Conservation (phyloP, 2,329 filamentous ascomycete species). For the Fusarium globosum region DNA sequence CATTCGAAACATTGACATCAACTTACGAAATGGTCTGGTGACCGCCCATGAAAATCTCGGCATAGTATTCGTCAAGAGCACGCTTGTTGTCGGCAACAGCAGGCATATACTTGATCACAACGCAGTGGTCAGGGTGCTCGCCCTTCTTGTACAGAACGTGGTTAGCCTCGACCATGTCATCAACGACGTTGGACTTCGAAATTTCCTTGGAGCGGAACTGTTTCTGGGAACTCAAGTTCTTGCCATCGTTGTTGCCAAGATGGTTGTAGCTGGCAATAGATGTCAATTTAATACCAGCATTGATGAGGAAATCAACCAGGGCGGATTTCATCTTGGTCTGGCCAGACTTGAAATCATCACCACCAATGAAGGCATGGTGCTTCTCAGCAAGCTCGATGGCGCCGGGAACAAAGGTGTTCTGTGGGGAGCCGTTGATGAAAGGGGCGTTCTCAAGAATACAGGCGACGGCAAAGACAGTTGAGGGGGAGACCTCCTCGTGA, state of each 20-base stretch:
- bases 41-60: constrained; percentile 98
- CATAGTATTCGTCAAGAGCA: constrained; percentile 98
- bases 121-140: constrained; percentile 97
- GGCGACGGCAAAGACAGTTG: constrained; percentile 94
- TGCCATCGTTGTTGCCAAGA: constrained; percentile 98
- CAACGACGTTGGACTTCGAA: constrained; percentile 98
- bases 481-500: constrained; percentile 92
- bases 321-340: constrained; percentile 99
- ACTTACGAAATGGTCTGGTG: constrained; percentile 93
- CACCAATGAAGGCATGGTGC: constrained; percentile 90
- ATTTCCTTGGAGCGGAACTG: constrained; percentile 99
- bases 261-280: constrained; percentile 99
- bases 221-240: constrained; percentile 96
- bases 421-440: constrained; percentile 99
- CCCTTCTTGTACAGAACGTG: constrained; percentile 87
- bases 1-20: neutral
- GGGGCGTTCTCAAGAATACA: constrained; percentile 89
- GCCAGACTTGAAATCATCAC: constrained; percentile 99
- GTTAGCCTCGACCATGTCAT: constrained; percentile 99
- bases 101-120: constrained; percentile 99
- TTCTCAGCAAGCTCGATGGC: constrained; percentile 89
- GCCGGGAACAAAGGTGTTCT: constrained; percentile 98
- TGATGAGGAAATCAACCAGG: constrained; percentile 98
- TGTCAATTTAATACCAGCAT: constrained; percentile 97
- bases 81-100: constrained; percentile 99